Conservation (phyloP, 352 stramenopile species). For the Globisporangium camurandrum region DNA sequence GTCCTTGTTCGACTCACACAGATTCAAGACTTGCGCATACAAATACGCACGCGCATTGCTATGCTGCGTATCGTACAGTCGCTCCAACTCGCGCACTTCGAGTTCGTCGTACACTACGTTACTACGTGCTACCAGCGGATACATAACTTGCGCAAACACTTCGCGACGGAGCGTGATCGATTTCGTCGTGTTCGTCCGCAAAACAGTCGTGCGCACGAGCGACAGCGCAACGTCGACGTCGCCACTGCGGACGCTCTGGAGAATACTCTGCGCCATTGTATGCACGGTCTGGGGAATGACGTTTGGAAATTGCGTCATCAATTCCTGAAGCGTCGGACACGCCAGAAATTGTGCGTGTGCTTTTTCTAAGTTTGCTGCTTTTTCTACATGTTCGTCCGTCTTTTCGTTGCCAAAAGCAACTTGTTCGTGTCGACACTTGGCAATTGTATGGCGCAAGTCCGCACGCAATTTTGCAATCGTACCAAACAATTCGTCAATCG, state of each 20-base stretch:
- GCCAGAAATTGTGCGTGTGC: slow-evolving; percentile 16
- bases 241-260: slow-evolving; percentile 37
- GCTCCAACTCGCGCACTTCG: slow-evolving; percentile 41
- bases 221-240: slow-evolving; percentile 36
- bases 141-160: slow-evolving; percentile 59
- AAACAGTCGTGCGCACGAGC: slow-evolving; percentile 36
- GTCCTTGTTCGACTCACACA: slow-evolving; percentile 60
- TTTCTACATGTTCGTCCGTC: too few species aligned
- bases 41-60: slow-evolving; percentile 21
- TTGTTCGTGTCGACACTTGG: too few species aligned
- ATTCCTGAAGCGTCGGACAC: slow-evolving; percentile 45
- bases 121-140: slow-evolving; percentile 39
- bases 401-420: too few species aligned
- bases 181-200: too few species aligned
- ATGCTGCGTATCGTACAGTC: slow-evolving; percentile 51
- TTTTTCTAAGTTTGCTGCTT: too few species aligned
- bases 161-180: slow-evolving; percentile 38
- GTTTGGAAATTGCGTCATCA: slow-evolving; percentile 46
- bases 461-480: slow-evolving; percentile 48
- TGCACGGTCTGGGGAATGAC: slow-evolving; percentile 45
- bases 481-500: slow-evolving; percentile 37
- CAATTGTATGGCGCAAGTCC: slow-evolving; percentile 11
- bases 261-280: slow-evolving; percentile 35
- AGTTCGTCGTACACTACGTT: slow-evolving; percentile 27
- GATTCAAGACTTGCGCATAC: slow-evolving; percentile 56